Evolutionary conservation across 805 yeast genomes (phyloP), one percentile per base, ranked within the genome.

Genomic region (Clavispora carvajalis): DNA sequence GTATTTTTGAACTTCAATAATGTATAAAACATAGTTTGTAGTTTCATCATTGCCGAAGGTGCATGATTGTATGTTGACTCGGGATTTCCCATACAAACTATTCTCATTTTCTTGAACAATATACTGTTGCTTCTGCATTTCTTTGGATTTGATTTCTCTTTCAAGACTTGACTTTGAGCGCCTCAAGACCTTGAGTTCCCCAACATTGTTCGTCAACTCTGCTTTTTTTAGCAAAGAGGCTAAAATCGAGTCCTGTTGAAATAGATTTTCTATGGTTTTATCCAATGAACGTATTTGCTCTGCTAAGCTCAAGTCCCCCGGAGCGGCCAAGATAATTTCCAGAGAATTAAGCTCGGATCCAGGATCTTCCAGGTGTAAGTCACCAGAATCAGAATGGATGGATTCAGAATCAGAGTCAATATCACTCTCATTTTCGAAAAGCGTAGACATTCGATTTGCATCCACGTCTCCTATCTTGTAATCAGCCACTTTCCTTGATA

Each of bases 91-190:
- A 54, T 64, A 88, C 36, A 90, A 67, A 47, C 87, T 80, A 55
- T 82, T 85, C 30, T 85, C 91, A 52, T 77, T 82, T 47, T 87
- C 95, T 54, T 86, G 95, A 2, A 89, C 85, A 38, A 84, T 75
- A 50, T 79, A 82, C 55, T 86, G 96, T 48, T 87, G 95, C 45
- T 77, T 77, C 46, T 84, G 83, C 25, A 85, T 63, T 52, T 85
- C 90, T 49, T 84, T 85, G 2, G 79, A 58, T 36, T 77, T 77
- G n/a, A 88, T 71, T 53, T 90, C 97, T 44, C 84, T 69, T 25
- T 75, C 76, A 41, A 88, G 69, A 41, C 87, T 78, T 12, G 73
- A 49, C 36, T 77, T 76, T 0, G 96, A 88, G 52, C 82, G 84
- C 37, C 66, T 68, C 47, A 91, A 62, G 34, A 89, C 72, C 41